Base-by-base conservation (phyloP, 768 basidiomycete genomes). In the Punctularia strigosozonata region DNA sequence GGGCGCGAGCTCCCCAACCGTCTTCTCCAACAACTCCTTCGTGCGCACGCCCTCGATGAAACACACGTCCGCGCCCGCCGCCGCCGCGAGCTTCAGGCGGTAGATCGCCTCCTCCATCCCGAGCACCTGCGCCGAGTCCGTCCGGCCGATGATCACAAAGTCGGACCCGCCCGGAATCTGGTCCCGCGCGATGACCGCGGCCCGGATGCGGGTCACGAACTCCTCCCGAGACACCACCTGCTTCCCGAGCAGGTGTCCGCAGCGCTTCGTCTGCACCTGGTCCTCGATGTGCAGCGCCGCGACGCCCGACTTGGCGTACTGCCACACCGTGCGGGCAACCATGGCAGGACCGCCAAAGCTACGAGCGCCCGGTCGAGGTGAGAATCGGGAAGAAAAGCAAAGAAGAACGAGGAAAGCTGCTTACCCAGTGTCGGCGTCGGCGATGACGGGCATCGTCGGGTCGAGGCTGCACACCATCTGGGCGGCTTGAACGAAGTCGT, bases 41-140 rank as follows among this genome's bases (percentile, higher is more conserved):
- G 73, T 79, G 55, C 73, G 73, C 21, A 84, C 80, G 30, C 83
- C 82, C 54, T 85, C 82, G 25, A 84, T 83, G 58, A 86, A 87
- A 55, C 80, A 84, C 10, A 81, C 80, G 49, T 86, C 82, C 1
- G 82, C 82, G 22, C 82, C 82, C 7, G 71, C 77, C 42, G 77
- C 77, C 1, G 79, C 71, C 6, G 82, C 82, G 17, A 84, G 66
- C 54, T 77, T 73, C 42, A 85, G 62, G 21, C 82, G 71, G 6
- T 50, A 57, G 36, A 82, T 40, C 0, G 81, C 81, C 57, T 84
- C 82, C 19, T 84, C 80, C 80, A 83, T 83, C 21, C 81, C 82
- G 21, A 81, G 64, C 5, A 78, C 79, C 52, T 85, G 82, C 1
- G 80, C 80, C 2, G 80, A 80, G 53, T 85, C 82, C 3, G 82